Percentiles rank a stretch among this genome's conserved stretches.
Evolutionary conservation across 192 early-diverging fungal genomes (phyloP).

Genomic region (Paraglomus occultum): DNA sequence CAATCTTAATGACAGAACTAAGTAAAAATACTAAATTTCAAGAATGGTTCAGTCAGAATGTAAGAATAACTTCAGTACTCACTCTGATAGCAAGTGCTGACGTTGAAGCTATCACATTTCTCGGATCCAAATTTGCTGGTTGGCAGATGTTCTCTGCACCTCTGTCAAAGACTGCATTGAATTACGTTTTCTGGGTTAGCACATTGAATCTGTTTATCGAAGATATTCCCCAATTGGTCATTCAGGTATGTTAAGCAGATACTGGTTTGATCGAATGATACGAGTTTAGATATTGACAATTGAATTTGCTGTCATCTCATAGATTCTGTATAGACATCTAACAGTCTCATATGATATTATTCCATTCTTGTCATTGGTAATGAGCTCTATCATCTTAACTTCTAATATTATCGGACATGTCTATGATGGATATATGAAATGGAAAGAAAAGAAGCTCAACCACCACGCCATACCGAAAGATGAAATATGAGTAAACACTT

Average conservation of each 20-base stretch:
- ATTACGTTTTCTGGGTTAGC: conserved; percentile 13
- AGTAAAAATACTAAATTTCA: not conserved
- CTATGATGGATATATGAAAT: not conserved
- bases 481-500: not conserved
- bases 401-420: conserved; percentile 1
- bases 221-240: conserved; percentile 19
- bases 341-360: conserved; percentile 23
- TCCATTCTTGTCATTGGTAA: conserved; percentile 10
- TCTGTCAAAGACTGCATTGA: not conserved
- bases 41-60: conserved; percentile 7
- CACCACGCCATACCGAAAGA: not conserved
- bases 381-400: not conserved
- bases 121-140: conserved; percentile 17
- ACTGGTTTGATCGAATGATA: not conserved
- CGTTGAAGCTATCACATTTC: conserved; percentile 14
- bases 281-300: not conserved
- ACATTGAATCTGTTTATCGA: conserved; percentile 17
- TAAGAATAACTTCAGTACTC: conserved; percentile 2
- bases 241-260: conserved; percentile 3
- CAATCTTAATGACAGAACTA: conserved; percentile 9
- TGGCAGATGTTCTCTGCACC: conserved; percentile 4
- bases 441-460: too few relatives aligned
- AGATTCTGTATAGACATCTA: not conserved
- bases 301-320: not conserved
- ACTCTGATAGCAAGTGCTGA: conserved; percentile 13